Evolutionary conservation across 2,329 filamentous ascomycete species (phyloP).

Genomic region (Grosmannia clavigera): DNA sequence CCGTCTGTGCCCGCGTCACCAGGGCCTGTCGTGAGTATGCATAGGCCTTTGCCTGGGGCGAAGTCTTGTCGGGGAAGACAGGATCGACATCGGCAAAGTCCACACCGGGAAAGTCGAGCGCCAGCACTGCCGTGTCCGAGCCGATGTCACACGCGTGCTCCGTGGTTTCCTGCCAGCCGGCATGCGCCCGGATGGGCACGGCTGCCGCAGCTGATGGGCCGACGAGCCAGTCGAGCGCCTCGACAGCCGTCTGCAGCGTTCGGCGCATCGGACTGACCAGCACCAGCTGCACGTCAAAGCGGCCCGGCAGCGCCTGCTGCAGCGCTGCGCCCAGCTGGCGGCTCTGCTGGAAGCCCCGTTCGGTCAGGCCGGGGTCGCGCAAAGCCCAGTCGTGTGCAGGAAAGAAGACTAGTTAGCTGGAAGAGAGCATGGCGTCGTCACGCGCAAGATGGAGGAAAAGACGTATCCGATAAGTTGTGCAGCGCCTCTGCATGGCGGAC

Average conservation of each 20-base stretch:
- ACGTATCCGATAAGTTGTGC: slow-evolving; percentile 41
- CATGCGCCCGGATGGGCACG: slow-evolving; percentile 42
- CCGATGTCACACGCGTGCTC: slow-evolving; percentile 50
- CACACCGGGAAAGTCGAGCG: slow-evolving; percentile 38
- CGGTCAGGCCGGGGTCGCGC: slow-evolving; percentile 38
- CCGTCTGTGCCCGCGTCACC: slow-evolving; percentile 38
- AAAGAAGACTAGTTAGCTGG: neutral
- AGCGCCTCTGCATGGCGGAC: slow-evolving; percentile 74
- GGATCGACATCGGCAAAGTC: slow-evolving; percentile 46
- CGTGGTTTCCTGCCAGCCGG: slow-evolving; percentile 53
- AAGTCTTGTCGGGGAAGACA: slow-evolving; percentile 50
- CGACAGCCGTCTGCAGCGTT: slow-evolving; percentile 50
- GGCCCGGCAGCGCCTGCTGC: slow-evolving; percentile 25
- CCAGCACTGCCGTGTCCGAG: slow-evolving; percentile 29
- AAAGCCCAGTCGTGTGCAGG: slow-evolving; percentile 31
- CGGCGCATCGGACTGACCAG: slow-evolving; percentile 53
- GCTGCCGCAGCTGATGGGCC: slow-evolving; percentile 24
- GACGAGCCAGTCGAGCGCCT: slow-evolving; percentile 46
- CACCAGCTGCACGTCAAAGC: slow-evolving; percentile 38
- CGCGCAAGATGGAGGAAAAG: neutral
- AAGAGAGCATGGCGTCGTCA: neutral
- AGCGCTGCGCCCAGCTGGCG: slow-evolving; percentile 29
- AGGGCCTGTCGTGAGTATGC: slow-evolving; percentile 40
- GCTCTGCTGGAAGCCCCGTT: slow-evolving; percentile 37
- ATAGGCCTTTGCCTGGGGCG: slow-evolving; percentile 31